These are phyloP conservation scores for Pseudotsuga menziesii DNA, from an alignment of 75 land plant genomes.

Conservation along the genomic window DNA sequence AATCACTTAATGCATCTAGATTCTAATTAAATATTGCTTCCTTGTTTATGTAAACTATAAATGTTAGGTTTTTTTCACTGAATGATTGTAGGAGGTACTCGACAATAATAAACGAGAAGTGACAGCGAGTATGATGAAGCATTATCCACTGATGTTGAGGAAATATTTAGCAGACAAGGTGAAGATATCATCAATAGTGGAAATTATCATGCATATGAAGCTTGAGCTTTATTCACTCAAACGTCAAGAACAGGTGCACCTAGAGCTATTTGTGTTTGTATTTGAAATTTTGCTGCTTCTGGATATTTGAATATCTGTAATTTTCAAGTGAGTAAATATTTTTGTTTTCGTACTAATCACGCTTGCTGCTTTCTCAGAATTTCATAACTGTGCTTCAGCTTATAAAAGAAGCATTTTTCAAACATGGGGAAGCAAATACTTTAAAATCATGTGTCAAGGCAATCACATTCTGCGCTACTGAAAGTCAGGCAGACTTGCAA, in stretches of 20 bases:
- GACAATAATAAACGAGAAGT: constrained; percentile 66
- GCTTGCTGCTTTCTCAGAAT: constrained; percentile 37
- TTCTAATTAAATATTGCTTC: too few relatives aligned
- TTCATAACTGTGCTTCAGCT: constrained; percentile 62
- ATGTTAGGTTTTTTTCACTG: not conserved
- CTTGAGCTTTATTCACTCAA: constrained; percentile 86
- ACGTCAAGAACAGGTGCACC: constrained; percentile 79
- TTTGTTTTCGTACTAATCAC: not conserved
- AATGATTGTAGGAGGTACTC: constrained; percentile 55
- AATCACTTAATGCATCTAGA: too few relatives aligned
- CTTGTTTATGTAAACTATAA: not conserved
- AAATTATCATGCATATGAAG: constrained; percentile 64
- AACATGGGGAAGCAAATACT: constrained; percentile 87
- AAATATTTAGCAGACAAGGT: constrained; percentile 90
- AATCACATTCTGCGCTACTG: constrained; percentile 62
- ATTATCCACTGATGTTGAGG: constrained; percentile 67
- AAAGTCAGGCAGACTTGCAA: constrained; percentile 82
- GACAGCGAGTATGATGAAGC: constrained; percentile 76
- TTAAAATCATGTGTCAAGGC: constrained; percentile 79
- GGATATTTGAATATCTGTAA: not conserved
- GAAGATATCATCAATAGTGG: constrained; percentile 74
- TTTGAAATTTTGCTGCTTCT: not conserved
- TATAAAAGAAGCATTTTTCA: constrained; percentile 82
- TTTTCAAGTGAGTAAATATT: not conserved
- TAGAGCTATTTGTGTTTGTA: not conserved